These are phyloP conservation scores for Samsoniella hepiali DNA, from an alignment of 2,329 filamentous ascomycete species.

Conservation along the genomic window DNA sequence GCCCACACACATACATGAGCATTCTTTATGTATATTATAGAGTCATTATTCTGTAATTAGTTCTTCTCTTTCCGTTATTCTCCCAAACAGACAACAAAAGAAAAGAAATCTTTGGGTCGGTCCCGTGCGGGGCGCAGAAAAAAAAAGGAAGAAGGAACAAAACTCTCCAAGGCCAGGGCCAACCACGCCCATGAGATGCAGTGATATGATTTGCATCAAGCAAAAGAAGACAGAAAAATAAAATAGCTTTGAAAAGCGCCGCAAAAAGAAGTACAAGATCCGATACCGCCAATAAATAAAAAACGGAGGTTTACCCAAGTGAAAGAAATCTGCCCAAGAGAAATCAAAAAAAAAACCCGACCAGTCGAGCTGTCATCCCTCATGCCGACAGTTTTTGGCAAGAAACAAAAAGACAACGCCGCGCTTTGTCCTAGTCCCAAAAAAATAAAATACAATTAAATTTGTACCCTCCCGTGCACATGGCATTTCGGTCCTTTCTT, in stretches of 20 bases:
- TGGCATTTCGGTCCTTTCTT: background rate
- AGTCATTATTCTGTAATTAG: background rate
- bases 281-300: background rate
- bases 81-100: background rate
- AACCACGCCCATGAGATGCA: background rate
- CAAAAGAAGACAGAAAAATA: background rate
- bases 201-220: background rate
- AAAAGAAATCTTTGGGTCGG: background rate
- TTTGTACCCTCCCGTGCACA: constrained; percentile 3
- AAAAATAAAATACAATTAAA: constrained; percentile 3
- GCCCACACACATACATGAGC: background rate
- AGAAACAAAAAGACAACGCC: background rate
- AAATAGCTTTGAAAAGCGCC: too few species aligned
- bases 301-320: background rate
- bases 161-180: too few species aligned
- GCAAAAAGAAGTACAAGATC: background rate
- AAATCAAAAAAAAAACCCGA: background rate
- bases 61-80: too few species aligned
- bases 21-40: background rate
- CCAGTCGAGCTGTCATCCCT: constrained; percentile 6
- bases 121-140: background rate
- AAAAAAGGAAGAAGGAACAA: background rate
- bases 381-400: background rate
- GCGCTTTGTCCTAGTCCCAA: constrained; percentile 2
- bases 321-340: background rate